Evolutionary conservation across 163 green algal species (phyloP), one percentile per base, ranked within the genome.

Genomic region (Scenedesmus sp.): DNA sequence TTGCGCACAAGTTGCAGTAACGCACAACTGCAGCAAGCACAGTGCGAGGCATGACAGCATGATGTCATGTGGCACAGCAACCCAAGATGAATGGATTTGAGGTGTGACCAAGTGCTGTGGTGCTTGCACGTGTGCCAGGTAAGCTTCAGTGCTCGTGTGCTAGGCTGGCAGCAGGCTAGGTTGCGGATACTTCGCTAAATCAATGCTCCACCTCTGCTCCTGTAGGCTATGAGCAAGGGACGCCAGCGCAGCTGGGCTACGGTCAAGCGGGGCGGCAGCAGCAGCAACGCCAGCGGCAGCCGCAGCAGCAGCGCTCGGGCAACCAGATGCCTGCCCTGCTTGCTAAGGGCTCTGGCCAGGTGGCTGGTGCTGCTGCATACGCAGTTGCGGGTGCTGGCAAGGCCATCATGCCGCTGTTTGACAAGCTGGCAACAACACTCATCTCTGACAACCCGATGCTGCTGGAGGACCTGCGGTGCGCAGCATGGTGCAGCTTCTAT

Each of bases 381-480:
- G 90, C 90, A 67, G 76, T 93, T 18, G 85, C 84, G 12, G 89
- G 91, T 5, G 91, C 93, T 16, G 93, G 93, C 93, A 93, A 91
- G 87, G 93, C 91, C 7, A 84, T 95, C 52, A 85, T 95, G 84
- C 93, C 93, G 8, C 52, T 95, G 70, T 74, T 95, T 76, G 93
- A 95, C 82, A 91, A 81, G 46, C 84, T 95, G 59, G 93, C 93
- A 10, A 90, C 77, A 15, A 90, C 88, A 5, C 56, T 94, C 18
- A 94, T 95, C 20, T 89, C 82, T 13, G 93, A 95, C 85, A 95
- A 95, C 91, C 93, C 93, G 0, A 56, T 92, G 77, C 88, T 95
- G 86, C 46, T 95, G 56, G 88, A 93, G 52, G 91, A 95, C 46
- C 70, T 95, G 1, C 90, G 91, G 93, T 93, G 56, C 23, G 66